Base-by-base conservation (phyloP, 2,329 filamentous ascomycete genomes). In the Colletotrichum falcatum region DNA sequence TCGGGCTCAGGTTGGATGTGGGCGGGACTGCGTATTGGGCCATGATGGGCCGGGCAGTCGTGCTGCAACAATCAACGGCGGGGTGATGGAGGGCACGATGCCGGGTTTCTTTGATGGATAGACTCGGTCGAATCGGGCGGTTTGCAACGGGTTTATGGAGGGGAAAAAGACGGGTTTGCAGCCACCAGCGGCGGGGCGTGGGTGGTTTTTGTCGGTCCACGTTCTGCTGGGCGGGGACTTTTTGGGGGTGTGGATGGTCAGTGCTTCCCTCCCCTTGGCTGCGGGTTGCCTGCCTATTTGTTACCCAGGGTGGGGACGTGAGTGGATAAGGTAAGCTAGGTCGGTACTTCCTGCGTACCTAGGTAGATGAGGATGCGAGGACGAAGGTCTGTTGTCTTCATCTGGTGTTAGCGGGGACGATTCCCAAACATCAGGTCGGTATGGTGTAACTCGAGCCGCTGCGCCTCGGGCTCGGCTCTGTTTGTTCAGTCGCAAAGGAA, bases 71-170 rank as follows among this genome's bases (percentile, higher is more conserved):
- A 49, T 72, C 59, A 42, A 48, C 71, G 54, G 68, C 61, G 59
- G 70, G 65, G 55, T 46, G 64, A 59, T 61, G 56, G 69, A 61
- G 49, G 72, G 62, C 58, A 65, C 61, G 61, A 73, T 44, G 66
- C 63, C 49, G 61, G 55, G 55, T 73, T 73, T 74, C 35, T 51
- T 51, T 49, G 66, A 63, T 61, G 65, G 56, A 65, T 66, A 58
- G 74, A 74, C 73, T 74, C 74, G 74, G 73, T 39, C 44, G 33
- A 23, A 33, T 61, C 46, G 42, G 58, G 75, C 78, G 78, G 78
- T 78, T 79, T 77, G 72, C 74, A 75, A 70, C 76, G 78, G 77
- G 72, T 63, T 75, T 77, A 74, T 75, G 74, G 74, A 72, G 60
- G 73, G 72, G 74, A 23, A 70, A 58, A 55, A 65, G 72, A 70